These are phyloP conservation scores for Monosporascus sp. DNA, from an alignment of 2,329 filamentous ascomycete species.

Conservation along the genomic window DNA sequence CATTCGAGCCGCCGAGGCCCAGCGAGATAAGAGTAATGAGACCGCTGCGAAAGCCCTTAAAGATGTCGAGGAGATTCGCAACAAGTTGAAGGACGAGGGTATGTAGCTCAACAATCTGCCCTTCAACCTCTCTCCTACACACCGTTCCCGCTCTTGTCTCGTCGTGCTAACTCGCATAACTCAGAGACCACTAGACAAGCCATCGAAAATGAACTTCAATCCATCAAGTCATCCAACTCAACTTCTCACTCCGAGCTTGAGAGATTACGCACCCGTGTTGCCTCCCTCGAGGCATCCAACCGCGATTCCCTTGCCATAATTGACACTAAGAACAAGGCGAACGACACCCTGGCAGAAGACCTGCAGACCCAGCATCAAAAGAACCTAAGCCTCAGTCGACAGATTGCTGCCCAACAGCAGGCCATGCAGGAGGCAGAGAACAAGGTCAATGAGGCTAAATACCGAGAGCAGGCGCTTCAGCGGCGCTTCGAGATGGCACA, in stretches of 20 bases:
- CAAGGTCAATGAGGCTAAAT: slow-evolving; percentile 74
- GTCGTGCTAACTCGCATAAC: slow-evolving; percentile 8
- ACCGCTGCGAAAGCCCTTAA: slow-evolving; percentile 78
- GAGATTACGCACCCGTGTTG: slow-evolving; percentile 73
- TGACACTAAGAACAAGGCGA: slow-evolving; percentile 81
- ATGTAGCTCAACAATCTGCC: slow-evolving; percentile 19
- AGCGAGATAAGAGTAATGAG: slow-evolving; percentile 74
- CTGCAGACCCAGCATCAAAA: slow-evolving; percentile 86
- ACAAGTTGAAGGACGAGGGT: slow-evolving; percentile 81
- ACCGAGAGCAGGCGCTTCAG: slow-evolving; percentile 82
- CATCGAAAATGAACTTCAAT: slow-evolving; percentile 76
- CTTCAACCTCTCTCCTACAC: neutral
- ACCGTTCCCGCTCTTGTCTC: neutral
- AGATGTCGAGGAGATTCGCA: slow-evolving; percentile 75
- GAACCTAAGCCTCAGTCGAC: slow-evolving; percentile 74
- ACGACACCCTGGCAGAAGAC: slow-evolving; percentile 81
- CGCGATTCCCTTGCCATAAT: slow-evolving; percentile 84
- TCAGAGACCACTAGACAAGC: slow-evolving; percentile 70
- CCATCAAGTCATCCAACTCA: slow-evolving; percentile 68
- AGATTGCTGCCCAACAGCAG: slow-evolving; percentile 77
- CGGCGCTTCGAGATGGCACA: slow-evolving; percentile 87
- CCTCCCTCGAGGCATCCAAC: slow-evolving; percentile 84
- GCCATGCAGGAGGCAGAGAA: slow-evolving; percentile 77
- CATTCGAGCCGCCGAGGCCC: slow-evolving; percentile 75
- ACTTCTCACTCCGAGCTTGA: slow-evolving; percentile 71